Percentiles rank a stretch among this genome's conserved stretches.
Conservation (phyloP, 768 basidiomycete species). For the Hygrophorus pudorinus region DNA sequence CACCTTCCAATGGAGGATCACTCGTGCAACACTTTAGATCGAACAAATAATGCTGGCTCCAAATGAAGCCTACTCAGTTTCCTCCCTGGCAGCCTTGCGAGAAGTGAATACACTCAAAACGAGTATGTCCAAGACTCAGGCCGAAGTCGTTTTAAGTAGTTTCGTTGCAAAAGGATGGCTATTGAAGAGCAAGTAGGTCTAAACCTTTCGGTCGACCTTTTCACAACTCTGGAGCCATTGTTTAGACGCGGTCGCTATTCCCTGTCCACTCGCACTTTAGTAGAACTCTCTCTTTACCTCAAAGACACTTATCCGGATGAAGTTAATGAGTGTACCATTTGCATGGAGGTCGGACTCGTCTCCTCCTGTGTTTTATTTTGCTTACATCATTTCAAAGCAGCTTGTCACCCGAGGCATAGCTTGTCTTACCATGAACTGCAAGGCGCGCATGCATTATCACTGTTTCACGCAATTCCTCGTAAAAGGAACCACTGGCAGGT, state of each 20-base stretch:
- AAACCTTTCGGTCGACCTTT: not conserved
- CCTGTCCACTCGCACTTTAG: slow-evolving; percentile 60
- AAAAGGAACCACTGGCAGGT: slow-evolving; percentile 30
- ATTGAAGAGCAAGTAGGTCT: slow-evolving; percentile 58
- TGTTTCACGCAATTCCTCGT: slow-evolving; percentile 49
- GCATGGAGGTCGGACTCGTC: slow-evolving; percentile 44
- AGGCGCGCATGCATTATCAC: slow-evolving; percentile 50
- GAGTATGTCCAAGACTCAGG: slow-evolving; percentile 67
- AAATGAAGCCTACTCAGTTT: slow-evolving; percentile 62
- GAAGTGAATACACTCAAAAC: slow-evolving; percentile 52
- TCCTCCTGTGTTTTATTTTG: not conserved
- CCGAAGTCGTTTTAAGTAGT: slow-evolving; percentile 60
- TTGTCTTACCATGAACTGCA: slow-evolving; percentile 55
- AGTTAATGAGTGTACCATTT: slow-evolving; percentile 61
- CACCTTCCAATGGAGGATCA: not conserved
- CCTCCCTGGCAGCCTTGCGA: slow-evolving; percentile 67
- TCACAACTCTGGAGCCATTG: slow-evolving; percentile 7
- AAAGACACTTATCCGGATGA: slow-evolving; percentile 66
- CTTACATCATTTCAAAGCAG: slow-evolving; percentile 22
- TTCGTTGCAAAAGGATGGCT: slow-evolving; percentile 83
- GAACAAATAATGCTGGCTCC: slow-evolving; percentile 84
- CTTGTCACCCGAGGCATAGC: slow-evolving; percentile 59
- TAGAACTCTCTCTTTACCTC: slow-evolving; percentile 69
- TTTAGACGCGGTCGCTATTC: slow-evolving; percentile 60
- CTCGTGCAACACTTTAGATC: slow-evolving; percentile 36